Base-by-base conservation (phyloP, 805 yeast species). In the Yarrowia yakushimensis region DNA sequence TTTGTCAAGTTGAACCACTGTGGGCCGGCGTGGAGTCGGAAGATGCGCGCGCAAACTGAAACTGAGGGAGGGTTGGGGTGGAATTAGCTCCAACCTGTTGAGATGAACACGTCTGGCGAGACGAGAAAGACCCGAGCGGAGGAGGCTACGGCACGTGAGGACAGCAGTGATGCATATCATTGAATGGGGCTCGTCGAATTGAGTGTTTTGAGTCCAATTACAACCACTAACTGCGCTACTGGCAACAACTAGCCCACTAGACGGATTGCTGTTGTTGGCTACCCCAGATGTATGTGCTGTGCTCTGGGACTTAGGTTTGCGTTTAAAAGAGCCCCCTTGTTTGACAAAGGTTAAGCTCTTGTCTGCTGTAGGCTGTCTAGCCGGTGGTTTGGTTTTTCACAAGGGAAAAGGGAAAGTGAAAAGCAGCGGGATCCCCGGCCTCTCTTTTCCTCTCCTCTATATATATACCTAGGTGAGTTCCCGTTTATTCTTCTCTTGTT, bases 1-100 rank as follows among this genome's bases (percentile, higher is more conserved):
- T 48, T 48, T 31, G 39, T 28, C 37, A 18, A 33, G 37, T 10
- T 2, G 23, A 18, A 36, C 41, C 17, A n/a, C 34, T 48, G 7
- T 52, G 27, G 59, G 43, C 43, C 59, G 59, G 59, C 59, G 33
- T 52, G 43, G 59, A 34, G 59, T 52, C 59, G 59, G 59, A 34
- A 36, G 43, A 34, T 52, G 59, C 36, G 59, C 42, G 59, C 34
- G 59, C 59, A 52, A 52, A 52, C 43, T 36, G 59, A 50, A 50
- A 50, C n/a, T 23, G 20, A 17, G 11, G 41, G 34, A 50, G 41
- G 57, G 57, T 50, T 50, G 57, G 55, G 55, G 55, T 48, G 55
- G 57, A 46, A 18, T 50, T 33, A 50, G 31, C 57, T 50, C 41
- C 25, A 23, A 31, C 15, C 31, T 39, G 23, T 33, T 41, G 33